A percentile compares a stretch with the other conserved stretches of the same genome.
These are phyloP conservation scores for Exophiala aquamarina DNA, from an alignment of 2,329 filamentous ascomycete species.

Conservation along the genomic window DNA sequence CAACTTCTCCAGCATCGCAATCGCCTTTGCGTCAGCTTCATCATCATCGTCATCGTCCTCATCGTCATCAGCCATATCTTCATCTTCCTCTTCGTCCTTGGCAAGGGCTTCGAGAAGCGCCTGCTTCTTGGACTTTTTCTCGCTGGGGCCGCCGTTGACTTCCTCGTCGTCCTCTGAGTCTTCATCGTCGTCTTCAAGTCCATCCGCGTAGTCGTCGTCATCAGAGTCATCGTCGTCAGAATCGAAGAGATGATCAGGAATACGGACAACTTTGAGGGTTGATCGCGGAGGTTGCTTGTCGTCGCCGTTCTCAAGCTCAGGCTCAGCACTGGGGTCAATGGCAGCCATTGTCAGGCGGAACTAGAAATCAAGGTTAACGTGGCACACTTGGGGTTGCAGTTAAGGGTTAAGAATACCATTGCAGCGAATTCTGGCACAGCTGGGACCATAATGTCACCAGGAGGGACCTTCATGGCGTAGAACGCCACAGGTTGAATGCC, in stretches of 20 bases:
- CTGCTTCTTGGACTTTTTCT: slow-evolving; percentile 81
- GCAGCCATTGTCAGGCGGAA: slow-evolving; percentile 99
- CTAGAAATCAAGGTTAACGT: slow-evolving; percentile 47
- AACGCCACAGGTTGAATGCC: slow-evolving; percentile 67
- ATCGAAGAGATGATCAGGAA: slow-evolving; percentile 55
- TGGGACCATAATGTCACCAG: slow-evolving; percentile 78
- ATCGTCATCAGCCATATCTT: slow-evolving; percentile 66
- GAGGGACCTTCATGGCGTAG: slow-evolving; percentile 88
- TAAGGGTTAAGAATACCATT: slow-evolving; percentile 63
- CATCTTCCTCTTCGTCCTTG: slow-evolving; percentile 68
- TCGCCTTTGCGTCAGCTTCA: slow-evolving; percentile 48
- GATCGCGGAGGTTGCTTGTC: slow-evolving; percentile 60
- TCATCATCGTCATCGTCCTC: slow-evolving; percentile 69
- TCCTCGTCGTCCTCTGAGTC: slow-evolving; percentile 61
- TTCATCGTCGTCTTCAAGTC: slow-evolving; percentile 41
- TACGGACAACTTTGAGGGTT: slow-evolving; percentile 87
- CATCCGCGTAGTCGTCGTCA: slow-evolving; percentile 38
- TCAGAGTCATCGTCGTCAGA: slow-evolving; percentile 63
- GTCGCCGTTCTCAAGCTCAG: slow-evolving; percentile 63
- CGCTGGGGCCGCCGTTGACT: slow-evolving; percentile 64
- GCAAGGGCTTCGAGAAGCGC: slow-evolving; percentile 77
- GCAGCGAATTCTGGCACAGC: slow-evolving; percentile 77
- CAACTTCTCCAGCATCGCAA: slow-evolving; percentile 53
- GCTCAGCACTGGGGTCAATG: slow-evolving; percentile 80
- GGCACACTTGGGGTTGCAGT: slow-evolving; percentile 2